These are phyloP conservation scores for Xylariales sp. DNA, from an alignment of 2,329 filamentous ascomycete species.

Conservation along the genomic window DNA sequence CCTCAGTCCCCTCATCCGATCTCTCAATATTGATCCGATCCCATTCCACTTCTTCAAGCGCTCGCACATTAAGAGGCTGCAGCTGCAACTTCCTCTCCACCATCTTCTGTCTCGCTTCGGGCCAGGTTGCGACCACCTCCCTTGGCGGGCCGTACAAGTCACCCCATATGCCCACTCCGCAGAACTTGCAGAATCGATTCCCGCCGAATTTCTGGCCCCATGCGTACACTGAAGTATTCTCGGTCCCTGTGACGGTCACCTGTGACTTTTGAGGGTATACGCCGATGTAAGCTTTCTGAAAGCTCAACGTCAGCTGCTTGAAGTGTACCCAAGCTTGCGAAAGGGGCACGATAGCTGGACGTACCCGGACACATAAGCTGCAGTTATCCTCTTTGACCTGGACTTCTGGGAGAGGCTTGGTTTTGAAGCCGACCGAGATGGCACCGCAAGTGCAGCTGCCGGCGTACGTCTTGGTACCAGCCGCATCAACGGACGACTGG, in stretches of 20 bases:
- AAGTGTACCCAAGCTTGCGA: not conserved
- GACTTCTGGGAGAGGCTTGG: not conserved
- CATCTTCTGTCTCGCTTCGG: not conserved
- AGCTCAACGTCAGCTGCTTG: not conserved
- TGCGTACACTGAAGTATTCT: not conserved
- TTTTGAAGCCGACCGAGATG: not conserved
- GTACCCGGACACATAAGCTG: constrained; percentile 3
- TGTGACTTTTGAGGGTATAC: constrained; percentile 3
- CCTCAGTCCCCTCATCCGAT: constrained; percentile 4
- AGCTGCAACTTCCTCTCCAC: not conserved
- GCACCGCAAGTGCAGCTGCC: not conserved
- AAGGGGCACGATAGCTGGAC: not conserved
- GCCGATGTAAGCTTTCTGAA: constrained; percentile 3
- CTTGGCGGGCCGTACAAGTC: constrained; percentile 3
- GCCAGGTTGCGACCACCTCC: not conserved
- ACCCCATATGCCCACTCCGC: not conserved
- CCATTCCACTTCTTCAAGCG: not conserved
- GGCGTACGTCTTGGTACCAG: not conserved
- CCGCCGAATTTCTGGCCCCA: constrained; percentile 1
- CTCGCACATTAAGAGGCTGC: constrained; percentile 4
- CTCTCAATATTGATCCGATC: not conserved
- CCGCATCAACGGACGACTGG: not conserved
- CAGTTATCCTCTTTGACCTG: constrained; percentile 5
- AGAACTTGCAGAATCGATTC: not conserved
- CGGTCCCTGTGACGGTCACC: not conserved